A percentile compares a stretch with the other conserved stretches of the same genome.
phyloP scores from a whole-genome alignment of 768 basidiomycete species.

The Pisolithus marmoratus region DNA sequence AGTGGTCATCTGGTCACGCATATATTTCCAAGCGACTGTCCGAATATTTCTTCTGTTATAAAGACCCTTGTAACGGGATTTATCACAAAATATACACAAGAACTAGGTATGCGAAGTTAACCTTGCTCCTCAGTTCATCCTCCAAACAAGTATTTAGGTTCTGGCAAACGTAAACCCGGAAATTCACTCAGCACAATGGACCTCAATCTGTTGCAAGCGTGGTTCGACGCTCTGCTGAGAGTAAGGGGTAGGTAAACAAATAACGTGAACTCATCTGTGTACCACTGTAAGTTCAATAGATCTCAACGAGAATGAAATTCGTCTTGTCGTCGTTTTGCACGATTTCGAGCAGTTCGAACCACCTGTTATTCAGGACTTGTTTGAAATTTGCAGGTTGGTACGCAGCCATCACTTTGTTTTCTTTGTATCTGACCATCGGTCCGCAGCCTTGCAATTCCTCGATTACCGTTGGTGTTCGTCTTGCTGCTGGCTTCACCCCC shows the following conservation, averaged over 20 bases:
- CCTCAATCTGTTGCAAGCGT: conserved; percentile 51
- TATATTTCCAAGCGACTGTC: conserved; percentile 54
- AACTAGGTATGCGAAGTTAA: conserved; percentile 23
- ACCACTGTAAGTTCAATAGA: conserved; percentile 5
- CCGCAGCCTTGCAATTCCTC: conserved; percentile 44
- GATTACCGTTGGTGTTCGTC: conserved; percentile 61
- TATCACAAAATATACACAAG: conserved; percentile 32
- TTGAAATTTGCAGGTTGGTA: conserved; percentile 63
- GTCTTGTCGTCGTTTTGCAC: conserved; percentile 58
- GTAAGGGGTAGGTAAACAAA: conserved; percentile 30
- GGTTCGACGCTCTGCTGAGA: conserved; percentile 45
- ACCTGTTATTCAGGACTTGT: conserved; percentile 57
- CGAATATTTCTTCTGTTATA: conserved; percentile 48
- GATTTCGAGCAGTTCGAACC: conserved; percentile 73
- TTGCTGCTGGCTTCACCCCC: conserved; percentile 54
- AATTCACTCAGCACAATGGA: conserved; percentile 57
- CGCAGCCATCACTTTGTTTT: neutral
- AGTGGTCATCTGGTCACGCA: conserved; percentile 36
- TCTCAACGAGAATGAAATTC: conserved; percentile 18
- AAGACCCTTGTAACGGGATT: conserved; percentile 51
- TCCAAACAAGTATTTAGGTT: conserved; percentile 18
- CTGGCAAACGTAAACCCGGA: conserved; percentile 40
- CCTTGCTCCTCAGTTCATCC: neutral
- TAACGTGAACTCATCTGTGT: neutral
- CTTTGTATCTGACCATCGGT: neutral